Conservation (phyloP, 139 green algal species). For the Yamagishiella unicocca region DNA sequence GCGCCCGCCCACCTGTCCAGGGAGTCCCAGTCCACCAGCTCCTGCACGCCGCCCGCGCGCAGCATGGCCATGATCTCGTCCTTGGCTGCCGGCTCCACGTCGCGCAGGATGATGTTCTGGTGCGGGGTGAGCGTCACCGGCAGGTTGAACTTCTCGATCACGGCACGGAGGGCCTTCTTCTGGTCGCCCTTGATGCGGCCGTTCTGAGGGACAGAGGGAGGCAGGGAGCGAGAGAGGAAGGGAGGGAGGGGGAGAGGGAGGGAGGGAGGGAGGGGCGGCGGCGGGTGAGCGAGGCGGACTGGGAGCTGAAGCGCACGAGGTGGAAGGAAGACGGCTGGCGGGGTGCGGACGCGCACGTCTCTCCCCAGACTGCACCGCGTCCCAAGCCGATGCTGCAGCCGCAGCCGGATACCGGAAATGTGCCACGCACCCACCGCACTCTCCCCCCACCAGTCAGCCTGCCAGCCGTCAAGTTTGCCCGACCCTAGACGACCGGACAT, state of each 20-base stretch:
- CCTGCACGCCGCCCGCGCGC: conserved; percentile 65
- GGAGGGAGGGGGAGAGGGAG: not conserved
- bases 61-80: conserved; percentile 85
- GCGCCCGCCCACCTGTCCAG: conserved; percentile 71
- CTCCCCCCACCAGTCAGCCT: too few species aligned
- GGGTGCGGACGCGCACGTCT: too few species aligned
- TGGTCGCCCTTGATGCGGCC: conserved; percentile 87
- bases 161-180: conserved; percentile 86
- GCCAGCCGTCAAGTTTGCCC: too few species aligned
- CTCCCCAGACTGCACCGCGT: too few species aligned
- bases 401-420: too few species aligned
- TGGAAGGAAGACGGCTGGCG: too few species aligned
- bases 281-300: not conserved
- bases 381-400: too few species aligned
- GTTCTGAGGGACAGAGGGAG: conserved; percentile 52
- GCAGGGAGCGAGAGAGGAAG: not conserved
- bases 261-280: not conserved
- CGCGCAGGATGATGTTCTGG: conserved; percentile 94
- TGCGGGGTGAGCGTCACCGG: conserved; percentile 78
- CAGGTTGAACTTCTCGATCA: conserved; percentile 83
- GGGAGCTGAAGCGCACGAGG: too few species aligned
- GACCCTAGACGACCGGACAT: too few species aligned
- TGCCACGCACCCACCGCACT: too few species aligned
- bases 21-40: conserved; percentile 80
- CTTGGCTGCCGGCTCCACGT: conserved; percentile 91